A percentile compares a stretch with the other conserved stretches of the same genome.
phyloP scores from a whole-genome alignment of 768 basidiomycete species.

The Amanita pseudoporphyria region DNA sequence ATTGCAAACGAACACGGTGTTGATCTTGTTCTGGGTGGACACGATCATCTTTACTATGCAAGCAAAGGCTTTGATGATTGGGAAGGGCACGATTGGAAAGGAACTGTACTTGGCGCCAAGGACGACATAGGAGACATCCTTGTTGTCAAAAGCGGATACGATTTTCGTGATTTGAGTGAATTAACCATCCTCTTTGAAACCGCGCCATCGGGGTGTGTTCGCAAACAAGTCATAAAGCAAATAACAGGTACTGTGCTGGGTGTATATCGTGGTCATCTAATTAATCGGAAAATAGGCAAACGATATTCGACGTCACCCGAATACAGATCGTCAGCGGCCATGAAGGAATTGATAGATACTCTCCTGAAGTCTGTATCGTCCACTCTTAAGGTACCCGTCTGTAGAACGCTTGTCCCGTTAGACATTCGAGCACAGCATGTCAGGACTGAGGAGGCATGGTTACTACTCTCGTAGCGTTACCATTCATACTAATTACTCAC shows the following conservation, averaged over 20 bases:
- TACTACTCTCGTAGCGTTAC: neutral
- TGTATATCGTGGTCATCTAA: neutral
- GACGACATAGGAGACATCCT: slow-evolving; percentile 63
- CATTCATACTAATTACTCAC: neutral
- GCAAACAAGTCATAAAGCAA: slow-evolving; percentile 52
- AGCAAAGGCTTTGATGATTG: slow-evolving; percentile 57
- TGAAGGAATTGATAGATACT: slow-evolving; percentile 49
- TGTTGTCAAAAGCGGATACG: slow-evolving; percentile 79
- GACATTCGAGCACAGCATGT: slow-evolving; percentile 72
- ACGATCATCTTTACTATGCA: slow-evolving; percentile 79
- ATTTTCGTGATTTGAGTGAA: slow-evolving; percentile 83
- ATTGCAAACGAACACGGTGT: slow-evolving; percentile 59
- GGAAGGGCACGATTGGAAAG: slow-evolving; percentile 50
- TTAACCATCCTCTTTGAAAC: slow-evolving; percentile 52
- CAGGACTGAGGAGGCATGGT: slow-evolving; percentile 56
- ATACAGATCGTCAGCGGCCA: slow-evolving; percentile 41
- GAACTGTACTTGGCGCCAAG: slow-evolving; percentile 55
- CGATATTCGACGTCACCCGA: slow-evolving; percentile 53
- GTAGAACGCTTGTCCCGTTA: slow-evolving; percentile 54
- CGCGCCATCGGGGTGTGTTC: slow-evolving; percentile 51
- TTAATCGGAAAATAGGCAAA: slow-evolving; percentile 36
- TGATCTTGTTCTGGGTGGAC: slow-evolving; percentile 80
- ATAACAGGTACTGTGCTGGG: slow-evolving; percentile 39
- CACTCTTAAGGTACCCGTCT: slow-evolving; percentile 67
- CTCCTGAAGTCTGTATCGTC: slow-evolving; percentile 61